Conservation (phyloP, 495 filamentous ascomycete species). For the Hypoxylon trugodes region DNA sequence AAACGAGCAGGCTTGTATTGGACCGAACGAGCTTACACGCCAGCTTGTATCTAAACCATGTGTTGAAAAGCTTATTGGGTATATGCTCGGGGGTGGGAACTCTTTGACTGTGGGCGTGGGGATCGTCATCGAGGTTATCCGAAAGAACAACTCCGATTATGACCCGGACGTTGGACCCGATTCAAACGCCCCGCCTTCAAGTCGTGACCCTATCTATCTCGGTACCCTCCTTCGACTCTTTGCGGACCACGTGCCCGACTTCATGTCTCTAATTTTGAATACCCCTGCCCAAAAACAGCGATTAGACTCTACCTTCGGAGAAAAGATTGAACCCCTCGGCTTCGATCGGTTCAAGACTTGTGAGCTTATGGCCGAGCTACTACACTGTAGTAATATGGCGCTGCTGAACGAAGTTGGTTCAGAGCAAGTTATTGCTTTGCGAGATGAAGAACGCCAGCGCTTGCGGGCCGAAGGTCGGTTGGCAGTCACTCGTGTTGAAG, state of each 20-base stretch:
- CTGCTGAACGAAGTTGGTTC: slow-evolving; percentile 92
- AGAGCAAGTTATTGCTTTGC: slow-evolving; percentile 81
- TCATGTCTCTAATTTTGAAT: slow-evolving; percentile 89
- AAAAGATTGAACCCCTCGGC: slow-evolving; percentile 90
- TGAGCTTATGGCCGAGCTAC: slow-evolving; percentile 95
- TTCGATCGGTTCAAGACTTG: slow-evolving; percentile 99
- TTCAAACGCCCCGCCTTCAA: slow-evolving; percentile 78
- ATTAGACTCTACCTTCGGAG: slow-evolving; percentile 77
- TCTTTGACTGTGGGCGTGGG: slow-evolving; percentile 96
- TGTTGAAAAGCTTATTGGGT: slow-evolving; percentile 78
- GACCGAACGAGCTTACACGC: slow-evolving; percentile 93
- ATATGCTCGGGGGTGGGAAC: slow-evolving; percentile 95
- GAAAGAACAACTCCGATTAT: slow-evolving; percentile 99
- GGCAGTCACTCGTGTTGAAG: slow-evolving; percentile 45
- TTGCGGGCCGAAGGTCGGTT: slow-evolving; percentile 75
- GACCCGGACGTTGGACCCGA: slow-evolving; percentile 86
- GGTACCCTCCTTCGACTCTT: slow-evolving; percentile 92
- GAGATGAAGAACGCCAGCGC: slow-evolving; percentile 83
- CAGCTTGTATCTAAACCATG: slow-evolving; percentile 92
- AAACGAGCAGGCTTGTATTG: slow-evolving; percentile 97
- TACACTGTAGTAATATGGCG: slow-evolving; percentile 99
- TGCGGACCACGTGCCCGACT: slow-evolving; percentile 89
- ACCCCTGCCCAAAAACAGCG: slow-evolving; percentile 59
- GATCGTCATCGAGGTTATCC: slow-evolving; percentile 97
- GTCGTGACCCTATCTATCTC: slow-evolving; percentile 94